Base-by-base conservation (phyloP, 2,329 filamentous ascomycete genomes). In the Calonectria ilicicola region DNA sequence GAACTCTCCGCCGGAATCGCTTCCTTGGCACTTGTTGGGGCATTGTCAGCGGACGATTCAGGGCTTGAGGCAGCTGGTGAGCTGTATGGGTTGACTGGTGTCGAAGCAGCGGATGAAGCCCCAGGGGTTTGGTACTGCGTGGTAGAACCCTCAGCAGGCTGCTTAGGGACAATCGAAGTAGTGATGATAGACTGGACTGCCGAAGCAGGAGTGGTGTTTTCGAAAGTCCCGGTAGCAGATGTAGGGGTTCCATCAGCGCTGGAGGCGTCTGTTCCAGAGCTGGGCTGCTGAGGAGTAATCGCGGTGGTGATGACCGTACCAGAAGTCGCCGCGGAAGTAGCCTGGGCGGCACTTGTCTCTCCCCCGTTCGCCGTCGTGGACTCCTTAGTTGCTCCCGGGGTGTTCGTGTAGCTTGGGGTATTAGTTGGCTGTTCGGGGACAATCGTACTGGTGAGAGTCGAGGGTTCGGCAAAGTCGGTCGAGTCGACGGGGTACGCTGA, bases 181-280 rank as follows among this genome's bases (percentile, higher is more conserved):
- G 68, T 65, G 14, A 73, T 47, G 19, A 65, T 65, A 14, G 62
- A 21, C 29, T 51, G 76, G 21, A 74, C 65, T n/a, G 77, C 69
- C 23, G 69, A 70, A 6, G 76, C 76, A 40, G 76, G 70, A 27
- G 44, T 72, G 27, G 75, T 74, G 35, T 68, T 62, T 23, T 66
- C 63, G 27, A 53, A 63, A 17, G 76, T 71, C 40, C 70, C 63
- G 27, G 73, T 29, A 35, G 21, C 63, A 19, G 53, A 60, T 60
- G 32, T 60, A 4, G 53, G 53, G 15, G 53, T 40, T n/a, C 53
- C 32, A 38, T 60, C 14, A 32, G 21, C 35, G 53, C 53, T 60
- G 15, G 53, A 40, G 15, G 35, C 53, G 23, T 40, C 32, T 5
- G 53, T 60, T 40, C 32, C 53, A 19, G 21, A 60, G 21, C 32